Evolutionary conservation across 2,329 filamentous ascomycete genomes (phyloP), one percentile per base, ranked within the genome.

Genomic region (Akanthomyces uredinophilus): DNA sequence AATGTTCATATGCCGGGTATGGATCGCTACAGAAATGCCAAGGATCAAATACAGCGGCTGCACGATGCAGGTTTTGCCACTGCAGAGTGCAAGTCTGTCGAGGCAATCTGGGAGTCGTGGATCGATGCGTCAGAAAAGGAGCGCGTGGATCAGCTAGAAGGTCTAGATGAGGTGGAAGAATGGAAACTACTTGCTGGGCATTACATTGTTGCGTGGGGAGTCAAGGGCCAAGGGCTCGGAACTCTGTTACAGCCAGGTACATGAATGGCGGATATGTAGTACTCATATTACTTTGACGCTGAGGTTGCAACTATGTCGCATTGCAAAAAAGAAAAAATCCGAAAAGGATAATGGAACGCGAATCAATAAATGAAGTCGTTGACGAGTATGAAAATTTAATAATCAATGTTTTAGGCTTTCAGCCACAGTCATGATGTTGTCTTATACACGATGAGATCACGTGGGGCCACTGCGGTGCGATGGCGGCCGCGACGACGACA

Each of bases 161-260:
- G 95, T 69, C 75, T 99, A 65, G 95, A 99, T 76, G 95, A 99
- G 75, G 83, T 97, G 27, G 95, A 99, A 75, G 95, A 99, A 77
- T 96, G 95, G 89, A 82, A 88, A 69, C 75, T 99, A 67, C 75
- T 99, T 68, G 91, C 92, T 1, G 85, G 83, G 66, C 95, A 99
- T 79, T 99, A 99, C 70, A 87, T 93, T 66, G 83, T 99, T 49
- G 87, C 87, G 4, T 98, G 94, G 94, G 95, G 88, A 1, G 96
- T 90, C 85, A 87, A 84, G 68, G 85, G 87, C 37, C 72, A 70
- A 1, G 75, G 71, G 7, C 74, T 79, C 1, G 57, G 49, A n/a
- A 44, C 37, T 18, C 35, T 60, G n/a, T 8, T 32, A 8, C 44
- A 8, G 27, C 27, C 11, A 27, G 35, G 53, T 10, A 35, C 14